Evolutionary conservation across 371 early-diverging fungal genomes (phyloP), one percentile per base, ranked within the genome.

Genomic region (Batkoa obscura): DNA sequence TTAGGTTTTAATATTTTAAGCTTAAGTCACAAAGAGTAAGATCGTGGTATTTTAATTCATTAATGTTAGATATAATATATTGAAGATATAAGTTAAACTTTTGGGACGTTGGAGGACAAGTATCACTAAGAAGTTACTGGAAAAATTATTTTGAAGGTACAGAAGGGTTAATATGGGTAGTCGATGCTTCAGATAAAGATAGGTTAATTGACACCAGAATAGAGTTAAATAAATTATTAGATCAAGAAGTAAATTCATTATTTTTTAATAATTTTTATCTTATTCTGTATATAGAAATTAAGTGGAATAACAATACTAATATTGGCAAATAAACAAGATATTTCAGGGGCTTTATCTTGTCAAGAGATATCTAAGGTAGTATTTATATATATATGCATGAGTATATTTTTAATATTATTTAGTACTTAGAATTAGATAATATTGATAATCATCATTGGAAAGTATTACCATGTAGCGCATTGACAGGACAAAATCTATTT

Each of bases 51-150:
- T 23, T 23, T 23, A 23, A 23, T 23, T 23, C 23, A 23, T 23
- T 23, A 23, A 23, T 23, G 23, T 23, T 23, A 23, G 23, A 23
- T 23, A 23, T 23, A 23, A 23, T 23, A 23, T 23, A 23, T 23
- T 23, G 23, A 23, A 23, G 23, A 23, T 23, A 75, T 72, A 79
- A 76, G 60, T 68, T 96, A 56, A 86, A 88, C 62, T 70, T 93
- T 49, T 88, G 94, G 90, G 99, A 99, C 69, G 88, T 99, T 32
- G 99, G 99, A 35, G 99, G 99, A 0, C 99, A 99, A 66, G 83
- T 83, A 58, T 83, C 90, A 0, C 92, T 99, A 58, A 79, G 97
- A 41, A 84, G 92, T 2, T 99, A 95, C 65, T 99, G 99, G 99
- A 75, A 95, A 48, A 99, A 98, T 71, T 99, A 99, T 69, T 99